A percentile compares a stretch with the other conserved stretches of the same genome.
Conservation (phyloP, 1,284 basidiomycete genomes). For the Mycena sp. region DNA sequence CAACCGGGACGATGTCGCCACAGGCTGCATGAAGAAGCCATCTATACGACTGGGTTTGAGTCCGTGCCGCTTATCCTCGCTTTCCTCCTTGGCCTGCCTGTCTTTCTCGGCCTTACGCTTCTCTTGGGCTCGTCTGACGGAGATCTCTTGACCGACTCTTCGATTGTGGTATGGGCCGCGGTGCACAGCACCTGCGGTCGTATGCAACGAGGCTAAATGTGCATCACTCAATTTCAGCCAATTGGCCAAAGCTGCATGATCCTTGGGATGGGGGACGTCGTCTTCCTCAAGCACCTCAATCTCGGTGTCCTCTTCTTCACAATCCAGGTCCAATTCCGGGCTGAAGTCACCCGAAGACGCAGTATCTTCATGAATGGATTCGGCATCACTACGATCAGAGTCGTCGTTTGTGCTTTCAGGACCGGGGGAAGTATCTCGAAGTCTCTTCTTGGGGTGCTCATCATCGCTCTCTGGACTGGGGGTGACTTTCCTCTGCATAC, state of each 20-base stretch:
- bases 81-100: background rate
- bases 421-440: too few species aligned
- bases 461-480: too few species aligned
- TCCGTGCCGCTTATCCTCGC: background rate
- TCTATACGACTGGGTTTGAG: background rate
- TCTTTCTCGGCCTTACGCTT: slow-evolving; percentile 2
- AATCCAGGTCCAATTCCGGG: background rate
- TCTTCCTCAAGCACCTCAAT: slow-evolving; percentile 5
- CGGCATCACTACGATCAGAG: background rate
- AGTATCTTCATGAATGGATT: background rate
- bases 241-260: background rate
- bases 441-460: too few species aligned
- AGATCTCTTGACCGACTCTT: background rate
- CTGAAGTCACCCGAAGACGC: too few species aligned
- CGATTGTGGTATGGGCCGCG: background rate
- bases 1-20: too few species aligned
- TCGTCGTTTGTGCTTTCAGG: too few species aligned
- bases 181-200: background rate
- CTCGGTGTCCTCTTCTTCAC: background rate
- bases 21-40: background rate
- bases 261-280: slow-evolving; percentile 1
- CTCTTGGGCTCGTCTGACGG: background rate
- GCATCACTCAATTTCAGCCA: slow-evolving; percentile 5
- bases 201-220: background rate
- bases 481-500: too few species aligned